A percentile compares a stretch with the other conserved stretches of the same genome.
Evolutionary conservation across 1,284 basidiomycete species (phyloP).

Genomic region (Phylloporus sp.): DNA sequence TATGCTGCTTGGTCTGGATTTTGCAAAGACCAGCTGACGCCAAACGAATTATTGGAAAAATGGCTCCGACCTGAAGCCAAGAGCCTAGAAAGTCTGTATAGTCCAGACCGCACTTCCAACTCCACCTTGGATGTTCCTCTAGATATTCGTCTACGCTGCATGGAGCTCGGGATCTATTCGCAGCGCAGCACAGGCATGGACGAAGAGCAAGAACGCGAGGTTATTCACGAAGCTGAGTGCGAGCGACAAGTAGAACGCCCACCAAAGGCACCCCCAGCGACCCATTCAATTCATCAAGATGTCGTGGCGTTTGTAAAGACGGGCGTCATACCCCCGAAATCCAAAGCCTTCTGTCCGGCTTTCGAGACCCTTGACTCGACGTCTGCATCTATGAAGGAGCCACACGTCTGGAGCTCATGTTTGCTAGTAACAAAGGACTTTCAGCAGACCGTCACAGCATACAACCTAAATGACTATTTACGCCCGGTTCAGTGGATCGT

Average conservation of each 20-base stretch:
- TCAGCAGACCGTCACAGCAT: slow-evolving; percentile 1
- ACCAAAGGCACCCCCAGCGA: slow-evolving; percentile 22
- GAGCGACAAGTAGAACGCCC: slow-evolving; percentile 49
- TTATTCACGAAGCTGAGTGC: slow-evolving; percentile 48
- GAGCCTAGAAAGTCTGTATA: slow-evolving; percentile 47
- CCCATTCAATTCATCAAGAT: slow-evolving; percentile 25
- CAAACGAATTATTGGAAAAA: slow-evolving; percentile 20
- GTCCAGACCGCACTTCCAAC: neutral
- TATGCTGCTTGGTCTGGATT: neutral
- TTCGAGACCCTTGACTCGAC: slow-evolving; percentile 11
- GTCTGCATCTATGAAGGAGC: slow-evolving; percentile 3
- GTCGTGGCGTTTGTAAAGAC: slow-evolving; percentile 29
- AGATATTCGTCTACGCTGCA: slow-evolving; percentile 37
- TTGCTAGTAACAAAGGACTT: slow-evolving; percentile 40
- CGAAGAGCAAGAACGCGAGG: slow-evolving; percentile 57
- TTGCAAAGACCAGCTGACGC: neutral
- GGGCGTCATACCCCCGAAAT: slow-evolving; percentile 16
- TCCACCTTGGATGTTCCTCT: slow-evolving; percentile 9
- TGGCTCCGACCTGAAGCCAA: slow-evolving; percentile 49
- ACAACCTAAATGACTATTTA: slow-evolving; percentile 38
- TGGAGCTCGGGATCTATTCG: slow-evolving; percentile 33
- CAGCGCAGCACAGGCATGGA: slow-evolving; percentile 31
- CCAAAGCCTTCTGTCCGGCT: slow-evolving; percentile 4
- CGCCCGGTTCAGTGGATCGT: slow-evolving; percentile 46
- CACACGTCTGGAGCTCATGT: slow-evolving; percentile 19